Percentiles rank a stretch among this genome's conserved stretches.
These are phyloP conservation scores for Volvox reticuliferus DNA, from an alignment of 139 green algal genomes.

Conservation along the genomic window DNA sequence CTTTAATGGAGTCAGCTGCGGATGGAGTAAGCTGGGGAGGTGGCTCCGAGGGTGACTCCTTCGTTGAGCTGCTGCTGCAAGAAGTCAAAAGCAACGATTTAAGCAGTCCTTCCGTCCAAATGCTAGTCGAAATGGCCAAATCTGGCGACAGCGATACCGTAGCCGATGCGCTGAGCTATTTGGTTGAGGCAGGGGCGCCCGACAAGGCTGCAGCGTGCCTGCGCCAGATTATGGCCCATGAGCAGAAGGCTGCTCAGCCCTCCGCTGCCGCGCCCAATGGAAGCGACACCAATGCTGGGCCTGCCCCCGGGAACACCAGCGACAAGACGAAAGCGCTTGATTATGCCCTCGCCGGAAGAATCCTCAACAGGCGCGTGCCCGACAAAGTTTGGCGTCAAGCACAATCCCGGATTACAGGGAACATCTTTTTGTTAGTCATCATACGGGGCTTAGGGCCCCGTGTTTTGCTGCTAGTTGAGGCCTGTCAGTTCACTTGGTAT, in stretches of 20 bases:
- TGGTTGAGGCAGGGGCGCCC: constrained; percentile 14
- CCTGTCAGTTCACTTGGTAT: too few relatives aligned
- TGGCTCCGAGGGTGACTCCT: constrained; percentile 23
- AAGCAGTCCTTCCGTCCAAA: constrained; percentile 59
- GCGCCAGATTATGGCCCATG: not conserved
- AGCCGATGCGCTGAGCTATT: constrained; percentile 22
- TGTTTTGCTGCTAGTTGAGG: too few relatives aligned
- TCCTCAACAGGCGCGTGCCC: constrained; percentile 36
- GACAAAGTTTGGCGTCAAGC: too few relatives aligned
- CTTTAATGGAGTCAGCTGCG: not conserved
- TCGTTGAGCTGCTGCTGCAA: constrained; percentile 15
- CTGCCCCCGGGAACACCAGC: not conserved
- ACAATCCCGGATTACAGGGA: too few relatives aligned
- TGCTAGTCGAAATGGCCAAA: constrained; percentile 44
- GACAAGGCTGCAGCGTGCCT: constrained; percentile 28
- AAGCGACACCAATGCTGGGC: not conserved
- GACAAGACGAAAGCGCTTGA: constrained; percentile 15
- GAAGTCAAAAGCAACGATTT: constrained; percentile 69
- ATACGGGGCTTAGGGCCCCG: too few relatives aligned
- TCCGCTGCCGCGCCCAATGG: not conserved
- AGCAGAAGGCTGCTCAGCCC: too few relatives aligned
- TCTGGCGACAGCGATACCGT: constrained; percentile 36
- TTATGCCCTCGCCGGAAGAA: constrained; percentile 3
- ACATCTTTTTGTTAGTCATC: too few relatives aligned
- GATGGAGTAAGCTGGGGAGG: not conserved